These are phyloP conservation scores for Fonsecaea pugnacius DNA, from an alignment of 2,329 filamentous ascomycete genomes.

Conservation along the genomic window DNA sequence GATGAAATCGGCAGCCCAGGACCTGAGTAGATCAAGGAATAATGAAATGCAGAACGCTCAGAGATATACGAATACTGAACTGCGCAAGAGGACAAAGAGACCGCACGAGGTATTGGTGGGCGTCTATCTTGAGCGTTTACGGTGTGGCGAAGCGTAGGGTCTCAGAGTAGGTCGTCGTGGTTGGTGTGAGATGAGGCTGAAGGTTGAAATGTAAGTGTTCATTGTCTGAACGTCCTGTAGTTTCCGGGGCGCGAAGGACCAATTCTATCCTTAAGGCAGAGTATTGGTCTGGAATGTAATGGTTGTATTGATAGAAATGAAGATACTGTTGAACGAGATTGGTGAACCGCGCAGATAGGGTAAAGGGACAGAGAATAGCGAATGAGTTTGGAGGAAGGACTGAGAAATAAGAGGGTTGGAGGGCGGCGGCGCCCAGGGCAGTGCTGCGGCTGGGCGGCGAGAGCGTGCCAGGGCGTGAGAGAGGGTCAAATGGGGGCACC, in stretches of 20 bases:
- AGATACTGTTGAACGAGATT: conserved; percentile 9
- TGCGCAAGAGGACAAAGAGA: conserved; percentile 20
- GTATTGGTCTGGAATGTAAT: conserved; percentile 17
- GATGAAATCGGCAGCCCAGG: conserved; percentile 55
- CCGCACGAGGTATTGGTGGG: conserved; percentile 10
- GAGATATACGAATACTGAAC: conserved; percentile 27
- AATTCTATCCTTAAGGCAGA: conserved; percentile 22
- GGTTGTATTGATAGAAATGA: conserved; percentile 10
- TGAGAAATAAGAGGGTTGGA: not conserved
- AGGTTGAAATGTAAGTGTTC: conserved; percentile 32
- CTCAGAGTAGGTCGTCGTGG: conserved; percentile 30
- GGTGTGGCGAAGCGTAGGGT: conserved; percentile 32
- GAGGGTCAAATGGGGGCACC: not conserved
- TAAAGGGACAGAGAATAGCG: not conserved
- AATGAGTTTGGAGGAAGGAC: not conserved
- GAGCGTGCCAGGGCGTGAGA: not conserved
- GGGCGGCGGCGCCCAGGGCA: not conserved
- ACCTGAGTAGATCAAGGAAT: conserved; percentile 38
- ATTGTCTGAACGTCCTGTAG: conserved; percentile 31
- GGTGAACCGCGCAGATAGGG: conserved; percentile 3
- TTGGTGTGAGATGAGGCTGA: conserved; percentile 26
- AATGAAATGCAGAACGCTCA: conserved; percentile 40
- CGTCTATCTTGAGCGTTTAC: conserved; percentile 37
- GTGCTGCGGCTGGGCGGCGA: conserved; percentile 3
- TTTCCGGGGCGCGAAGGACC: conserved; percentile 13